Evolutionary conservation across 345 rosid genomes (phyloP).

Genomic region (Citropsis articulata): DNA sequence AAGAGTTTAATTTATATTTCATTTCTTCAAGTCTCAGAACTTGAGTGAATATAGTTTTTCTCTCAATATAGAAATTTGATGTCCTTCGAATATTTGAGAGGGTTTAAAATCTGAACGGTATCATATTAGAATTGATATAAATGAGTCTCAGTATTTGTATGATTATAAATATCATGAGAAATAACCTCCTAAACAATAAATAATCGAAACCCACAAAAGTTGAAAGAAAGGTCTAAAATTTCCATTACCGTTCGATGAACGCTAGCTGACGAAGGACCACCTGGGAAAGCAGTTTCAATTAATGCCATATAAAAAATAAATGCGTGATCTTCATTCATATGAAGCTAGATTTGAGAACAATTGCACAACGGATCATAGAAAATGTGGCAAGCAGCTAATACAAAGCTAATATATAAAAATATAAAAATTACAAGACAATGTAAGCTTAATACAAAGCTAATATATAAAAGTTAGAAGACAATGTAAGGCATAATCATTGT

Average conservation of each 20-base stretch:
- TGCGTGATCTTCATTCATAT: not conserved
- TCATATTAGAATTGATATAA: no score
- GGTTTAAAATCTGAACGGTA: no score
- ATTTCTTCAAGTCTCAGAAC: no score
- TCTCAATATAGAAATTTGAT: no score
- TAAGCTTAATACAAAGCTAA: constrained; percentile 10
- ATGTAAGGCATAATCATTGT: not conserved
- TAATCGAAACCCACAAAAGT: not conserved
- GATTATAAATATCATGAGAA: no score
- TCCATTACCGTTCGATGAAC: not conserved
- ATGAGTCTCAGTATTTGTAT: no score
- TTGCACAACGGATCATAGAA: not conserved
- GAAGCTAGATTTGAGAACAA: not conserved
- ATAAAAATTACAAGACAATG: no score
- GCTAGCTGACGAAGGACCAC: not conserved
- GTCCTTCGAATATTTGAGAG: no score
- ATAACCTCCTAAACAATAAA: no score
- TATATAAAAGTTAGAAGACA: no score
- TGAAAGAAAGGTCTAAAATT: not conserved
- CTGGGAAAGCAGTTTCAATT: not conserved
- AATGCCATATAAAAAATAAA: not conserved
- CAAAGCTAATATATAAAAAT: not conserved
- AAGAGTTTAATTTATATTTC: no score
- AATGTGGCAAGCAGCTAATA: constrained; percentile 22
- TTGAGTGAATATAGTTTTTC: no score